These are phyloP conservation scores for Neofusicoccum parvum DNA, from an alignment of 2,329 filamentous ascomycete species.

Conservation along the genomic window DNA sequence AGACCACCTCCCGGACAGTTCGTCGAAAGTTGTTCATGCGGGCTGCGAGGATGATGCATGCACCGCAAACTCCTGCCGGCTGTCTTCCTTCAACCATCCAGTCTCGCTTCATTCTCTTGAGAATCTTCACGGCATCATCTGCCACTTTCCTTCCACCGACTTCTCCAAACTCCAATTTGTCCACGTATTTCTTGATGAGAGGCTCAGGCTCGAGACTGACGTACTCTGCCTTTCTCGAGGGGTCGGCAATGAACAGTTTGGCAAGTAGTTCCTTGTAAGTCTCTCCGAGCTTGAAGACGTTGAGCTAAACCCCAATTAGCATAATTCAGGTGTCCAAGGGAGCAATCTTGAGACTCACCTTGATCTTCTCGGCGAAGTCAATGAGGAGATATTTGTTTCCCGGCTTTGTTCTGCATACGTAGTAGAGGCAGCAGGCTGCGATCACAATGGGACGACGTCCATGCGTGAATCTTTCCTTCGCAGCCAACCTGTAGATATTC, in stretches of 20 bases:
- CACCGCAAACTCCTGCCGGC: conserved; percentile 90
- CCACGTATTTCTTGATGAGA: conserved; percentile 86
- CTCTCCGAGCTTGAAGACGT: conserved; percentile 89
- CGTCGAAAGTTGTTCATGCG: conserved; percentile 98
- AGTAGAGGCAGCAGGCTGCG: conserved; percentile 81
- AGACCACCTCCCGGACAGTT: conserved; percentile 92
- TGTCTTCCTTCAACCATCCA: conserved; percentile 97
- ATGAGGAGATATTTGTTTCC: conserved; percentile 91
- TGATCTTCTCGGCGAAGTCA: conserved; percentile 84
- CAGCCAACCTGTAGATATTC: conserved; percentile 48
- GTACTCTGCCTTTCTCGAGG: conserved; percentile 29
- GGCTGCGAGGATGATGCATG: conserved; percentile 89
- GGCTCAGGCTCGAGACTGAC: conserved; percentile 80
- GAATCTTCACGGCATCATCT: conserved; percentile 81
- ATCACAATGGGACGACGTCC: conserved; percentile 84
- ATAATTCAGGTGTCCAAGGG: neutral
- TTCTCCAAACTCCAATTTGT: conserved; percentile 85
- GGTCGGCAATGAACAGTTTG: conserved; percentile 65
- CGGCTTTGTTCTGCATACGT: conserved; percentile 75
- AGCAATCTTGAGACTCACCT: conserved; percentile 38
- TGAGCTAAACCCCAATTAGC: conserved; percentile 56
- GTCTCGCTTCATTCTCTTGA: conserved; percentile 91
- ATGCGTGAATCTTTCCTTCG: conserved; percentile 61
- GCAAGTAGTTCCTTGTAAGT: conserved; percentile 84
- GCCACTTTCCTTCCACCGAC: conserved; percentile 79